Evolutionary conservation across 1,284 basidiomycete genomes (phyloP).

Genomic region (Ustilago vetiveriae): DNA sequence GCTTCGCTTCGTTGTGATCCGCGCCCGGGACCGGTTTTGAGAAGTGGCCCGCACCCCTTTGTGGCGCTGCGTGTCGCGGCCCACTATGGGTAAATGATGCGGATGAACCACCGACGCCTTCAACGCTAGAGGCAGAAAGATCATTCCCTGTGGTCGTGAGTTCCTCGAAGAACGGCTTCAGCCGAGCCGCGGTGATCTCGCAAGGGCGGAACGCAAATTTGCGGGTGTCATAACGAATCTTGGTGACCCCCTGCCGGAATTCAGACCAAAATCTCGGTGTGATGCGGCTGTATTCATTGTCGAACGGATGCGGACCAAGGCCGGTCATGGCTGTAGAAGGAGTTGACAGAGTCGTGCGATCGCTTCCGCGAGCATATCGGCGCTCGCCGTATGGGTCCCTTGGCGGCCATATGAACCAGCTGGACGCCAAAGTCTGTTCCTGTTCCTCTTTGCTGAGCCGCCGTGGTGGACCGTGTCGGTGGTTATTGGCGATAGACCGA

Average conservation of each 20-base stretch:
- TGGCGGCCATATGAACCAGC: constrained; percentile 5
- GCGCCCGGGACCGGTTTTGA: neutral
- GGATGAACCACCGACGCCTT: neutral
- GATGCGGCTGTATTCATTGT: constrained; percentile 21
- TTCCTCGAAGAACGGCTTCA: constrained; percentile 47
- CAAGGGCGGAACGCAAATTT: constrained; percentile 56
- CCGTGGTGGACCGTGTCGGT: neutral
- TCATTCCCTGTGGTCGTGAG: constrained; percentile 10
- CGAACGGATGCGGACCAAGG: neutral
- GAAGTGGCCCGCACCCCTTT: constrained; percentile 22
- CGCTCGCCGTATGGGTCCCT: neutral
- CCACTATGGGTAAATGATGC: constrained; percentile 19
- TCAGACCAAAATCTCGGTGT: constrained; percentile 1
- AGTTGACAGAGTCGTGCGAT: neutral
- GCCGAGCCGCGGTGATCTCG: constrained; percentile 50
- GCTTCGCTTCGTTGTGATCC: neutral
- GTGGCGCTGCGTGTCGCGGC: constrained; percentile 30
- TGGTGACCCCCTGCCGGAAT: constrained; percentile 23
- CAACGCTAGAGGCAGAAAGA: neutral
- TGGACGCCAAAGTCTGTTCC: neutral
- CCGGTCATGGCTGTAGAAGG: neutral
- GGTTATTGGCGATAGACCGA: constrained; percentile 1
- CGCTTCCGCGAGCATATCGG: constrained; percentile 1
- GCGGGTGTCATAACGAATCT: constrained; percentile 56
- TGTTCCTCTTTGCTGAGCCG: neutral